Percentiles rank a stretch among this genome's conserved stretches.
Conservation (phyloP, 2,329 filamentous ascomycete species). For the Ophiocordyceps australis region DNA sequence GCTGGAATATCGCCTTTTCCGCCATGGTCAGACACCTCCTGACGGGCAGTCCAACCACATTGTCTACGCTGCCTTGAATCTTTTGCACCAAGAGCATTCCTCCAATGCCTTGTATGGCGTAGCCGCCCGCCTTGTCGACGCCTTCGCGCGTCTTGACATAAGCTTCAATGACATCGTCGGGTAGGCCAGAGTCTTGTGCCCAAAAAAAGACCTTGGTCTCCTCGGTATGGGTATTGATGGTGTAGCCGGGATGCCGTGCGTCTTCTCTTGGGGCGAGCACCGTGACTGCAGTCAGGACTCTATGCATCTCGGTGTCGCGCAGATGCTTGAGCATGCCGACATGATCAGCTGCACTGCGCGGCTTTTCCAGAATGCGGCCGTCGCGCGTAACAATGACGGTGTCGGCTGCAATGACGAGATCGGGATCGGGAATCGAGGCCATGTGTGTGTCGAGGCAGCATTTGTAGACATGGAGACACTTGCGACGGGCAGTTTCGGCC, state of each 20-base stretch:
- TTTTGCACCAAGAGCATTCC: slow-evolving; percentile 74
- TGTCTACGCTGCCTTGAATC: slow-evolving; percentile 82
- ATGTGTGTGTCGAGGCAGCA: slow-evolving; percentile 22
- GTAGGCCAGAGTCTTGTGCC: slow-evolving; percentile 32
- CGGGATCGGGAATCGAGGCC: slow-evolving; percentile 44
- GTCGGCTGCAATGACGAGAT: slow-evolving; percentile 76
- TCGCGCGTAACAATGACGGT: slow-evolving; percentile 67
- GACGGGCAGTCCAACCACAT: slow-evolving; percentile 82
- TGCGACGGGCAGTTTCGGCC: slow-evolving; percentile 65
- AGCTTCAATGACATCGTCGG: slow-evolving; percentile 64
- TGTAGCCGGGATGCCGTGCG: slow-evolving; percentile 70
- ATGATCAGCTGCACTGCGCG: slow-evolving; percentile 64
- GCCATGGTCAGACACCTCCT: slow-evolving; percentile 62
- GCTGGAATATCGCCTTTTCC: slow-evolving; percentile 69
- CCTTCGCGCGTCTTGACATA: slow-evolving; percentile 80
- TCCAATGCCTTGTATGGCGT: slow-evolving; percentile 80
- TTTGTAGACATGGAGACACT: slow-evolving; percentile 57
- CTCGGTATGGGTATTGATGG: slow-evolving; percentile 63
- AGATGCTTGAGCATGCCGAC: slow-evolving; percentile 67
- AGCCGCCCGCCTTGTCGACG: slow-evolving; percentile 89
- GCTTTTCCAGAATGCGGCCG: slow-evolving; percentile 81
- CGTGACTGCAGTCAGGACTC: slow-evolving; percentile 72
- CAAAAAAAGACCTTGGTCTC: slow-evolving; percentile 88
- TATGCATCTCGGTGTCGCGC: slow-evolving; percentile 59
- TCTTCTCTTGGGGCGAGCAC: slow-evolving; percentile 70